Evolutionary conservation across 805 yeast species (phyloP), one percentile per base, ranked within the genome.

Genomic region (Isabelozyma pseudorhagii): DNA sequence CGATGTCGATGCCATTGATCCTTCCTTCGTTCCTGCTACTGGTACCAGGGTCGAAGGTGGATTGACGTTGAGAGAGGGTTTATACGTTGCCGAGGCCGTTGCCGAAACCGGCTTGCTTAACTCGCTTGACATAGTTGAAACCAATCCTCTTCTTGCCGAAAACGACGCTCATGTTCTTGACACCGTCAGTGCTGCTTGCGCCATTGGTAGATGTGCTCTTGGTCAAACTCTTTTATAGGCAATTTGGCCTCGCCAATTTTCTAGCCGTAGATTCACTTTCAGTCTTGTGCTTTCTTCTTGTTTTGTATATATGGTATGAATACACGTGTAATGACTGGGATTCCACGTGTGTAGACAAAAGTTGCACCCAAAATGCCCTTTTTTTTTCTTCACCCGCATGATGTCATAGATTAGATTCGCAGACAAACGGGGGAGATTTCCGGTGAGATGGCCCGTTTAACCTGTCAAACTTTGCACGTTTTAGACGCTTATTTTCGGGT

Each of bases 1-100:
- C 66, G 99, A 93, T 64, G 97, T 93, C 42, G 99, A 93, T 70
- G 97, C 97, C 41, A 85, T 94, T 50, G 99, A 93, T 69, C 98
- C 98, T 44, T 78, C 83, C 53, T 91, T 77, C 63, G 97, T 94
- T 11, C 97, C 97, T 15, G 96, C 97, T 39, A 93, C 99, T 1
- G 99, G 99, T 48, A 94, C 99, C 1, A 93, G 97, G 41, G 99
- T 93, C 13, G 84, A 96, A 67, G 98, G 98, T 55, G 99, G 99
- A 3, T 76, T 93, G 55, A 85, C 97, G 8, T 79, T 93, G 68
- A 82, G 99, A 72, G 99, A 93, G 71, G 97, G 97, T 45, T 79
- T 94, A 66, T 93, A 87, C 65, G 71, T 93, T 47, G 94, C 92
- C 52, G 99, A 93, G 72, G 94, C 93, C 56, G 76, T 92, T 34